Conservation (phyloP, 768 basidiomycete genomes). For the Lactarius psammicola region DNA sequence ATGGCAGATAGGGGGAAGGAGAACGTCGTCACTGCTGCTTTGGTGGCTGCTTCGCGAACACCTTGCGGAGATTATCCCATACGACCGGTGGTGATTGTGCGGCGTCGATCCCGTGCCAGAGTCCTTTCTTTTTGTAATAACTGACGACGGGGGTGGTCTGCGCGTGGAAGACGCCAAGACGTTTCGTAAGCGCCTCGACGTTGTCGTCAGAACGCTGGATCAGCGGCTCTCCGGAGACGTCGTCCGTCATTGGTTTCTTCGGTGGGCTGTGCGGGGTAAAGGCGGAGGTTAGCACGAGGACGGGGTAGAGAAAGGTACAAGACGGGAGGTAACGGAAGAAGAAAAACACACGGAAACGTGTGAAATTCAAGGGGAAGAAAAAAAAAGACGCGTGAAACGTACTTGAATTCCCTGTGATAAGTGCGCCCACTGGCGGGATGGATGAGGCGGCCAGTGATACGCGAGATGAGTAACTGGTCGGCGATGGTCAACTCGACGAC, state of each 20-base stretch:
- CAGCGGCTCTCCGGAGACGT: slow-evolving; percentile 92
- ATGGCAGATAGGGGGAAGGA: background rate
- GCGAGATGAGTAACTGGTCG: slow-evolving; percentile 93
- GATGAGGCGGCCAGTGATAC: slow-evolving; percentile 94
- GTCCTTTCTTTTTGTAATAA: slow-evolving; percentile 89
- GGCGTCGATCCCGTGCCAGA: slow-evolving; percentile 91
- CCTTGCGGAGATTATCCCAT: slow-evolving; percentile 75
- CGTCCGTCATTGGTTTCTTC: slow-evolving; percentile 93
- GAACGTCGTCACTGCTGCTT: slow-evolving; percentile 4
- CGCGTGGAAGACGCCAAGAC: slow-evolving; percentile 82
- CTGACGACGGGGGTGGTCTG: slow-evolving; percentile 96
- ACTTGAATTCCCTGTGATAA: slow-evolving; percentile 97
- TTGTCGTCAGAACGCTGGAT: slow-evolving; percentile 98
- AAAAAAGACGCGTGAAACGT: slow-evolving; percentile 36
- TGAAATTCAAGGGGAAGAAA: background rate
- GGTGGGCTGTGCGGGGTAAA: slow-evolving; percentile 68
- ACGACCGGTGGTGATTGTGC: slow-evolving; percentile 91
- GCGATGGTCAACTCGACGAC: slow-evolving; percentile 90
- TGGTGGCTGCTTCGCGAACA: slow-evolving; percentile 49
- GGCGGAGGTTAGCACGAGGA: background rate
- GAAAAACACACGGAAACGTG: too few relatives aligned
- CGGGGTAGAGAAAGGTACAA: too few relatives aligned
- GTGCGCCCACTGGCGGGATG: slow-evolving; percentile 87
- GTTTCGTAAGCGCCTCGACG: slow-evolving; percentile 89
- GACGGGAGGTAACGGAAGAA: too few relatives aligned